Evolutionary conservation across 768 basidiomycete species (phyloP).

Genomic region (Hydnum rufescens): DNA sequence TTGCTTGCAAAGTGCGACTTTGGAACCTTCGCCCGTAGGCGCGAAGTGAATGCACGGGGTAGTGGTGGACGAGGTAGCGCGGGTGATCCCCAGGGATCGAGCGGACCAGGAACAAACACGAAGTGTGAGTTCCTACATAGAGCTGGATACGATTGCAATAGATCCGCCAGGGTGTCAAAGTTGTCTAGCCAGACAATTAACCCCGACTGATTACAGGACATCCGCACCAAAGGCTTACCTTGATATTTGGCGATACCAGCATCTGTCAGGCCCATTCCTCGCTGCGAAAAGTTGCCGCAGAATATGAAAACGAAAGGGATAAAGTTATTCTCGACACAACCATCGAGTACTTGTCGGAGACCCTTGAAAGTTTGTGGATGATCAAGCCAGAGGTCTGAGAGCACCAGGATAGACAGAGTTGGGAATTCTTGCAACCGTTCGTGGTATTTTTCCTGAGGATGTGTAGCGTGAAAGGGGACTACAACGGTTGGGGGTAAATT

Average conservation of each 20-base stretch:
- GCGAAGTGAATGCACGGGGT: slow-evolving; percentile 49
- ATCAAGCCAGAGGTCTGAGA: slow-evolving; percentile 95
- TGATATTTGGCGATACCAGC: slow-evolving; percentile 70
- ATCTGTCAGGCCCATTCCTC: slow-evolving; percentile 56
- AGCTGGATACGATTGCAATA: slow-evolving; percentile 61
- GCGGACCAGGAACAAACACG: slow-evolving; percentile 84
- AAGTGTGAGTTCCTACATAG: slow-evolving; percentile 72
- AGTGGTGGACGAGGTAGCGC: slow-evolving; percentile 67
- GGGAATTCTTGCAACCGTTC: slow-evolving; percentile 45
- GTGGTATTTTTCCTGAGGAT: slow-evolving; percentile 35
- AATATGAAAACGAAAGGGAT: slow-evolving; percentile 79
- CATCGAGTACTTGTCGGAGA: slow-evolving; percentile 70
- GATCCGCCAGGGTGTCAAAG: slow-evolving; percentile 70
- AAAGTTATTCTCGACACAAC: slow-evolving; percentile 69
- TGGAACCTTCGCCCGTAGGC: slow-evolving; percentile 52
- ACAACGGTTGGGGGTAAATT: not conserved
- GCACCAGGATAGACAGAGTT: slow-evolving; percentile 64
- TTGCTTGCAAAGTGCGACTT: slow-evolving; percentile 72
- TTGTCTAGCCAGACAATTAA: slow-evolving; percentile 33
- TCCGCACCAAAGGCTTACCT: slow-evolving; percentile 28
- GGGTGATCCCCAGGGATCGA: slow-evolving; percentile 60
- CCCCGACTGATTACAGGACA: not conserved
- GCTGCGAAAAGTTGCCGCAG: slow-evolving; percentile 88
- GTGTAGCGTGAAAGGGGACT: not conserved
- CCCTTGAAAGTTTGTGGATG: slow-evolving; percentile 63